Conservation (phyloP, 129 eudicot genomes). For the Oenanthe sinensis region DNA sequence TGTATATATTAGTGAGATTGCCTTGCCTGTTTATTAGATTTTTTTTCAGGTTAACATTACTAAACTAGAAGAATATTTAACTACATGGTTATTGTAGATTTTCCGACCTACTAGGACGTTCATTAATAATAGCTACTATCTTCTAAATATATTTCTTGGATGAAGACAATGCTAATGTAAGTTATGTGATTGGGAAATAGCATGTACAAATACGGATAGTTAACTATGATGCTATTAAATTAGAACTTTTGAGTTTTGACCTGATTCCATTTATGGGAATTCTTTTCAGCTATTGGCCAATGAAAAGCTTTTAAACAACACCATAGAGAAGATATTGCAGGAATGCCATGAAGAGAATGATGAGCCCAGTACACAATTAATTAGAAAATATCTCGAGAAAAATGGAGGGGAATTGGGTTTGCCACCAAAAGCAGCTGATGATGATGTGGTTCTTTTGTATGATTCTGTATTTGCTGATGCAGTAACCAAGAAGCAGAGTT, state of each 20-base stretch:
- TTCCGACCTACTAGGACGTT: not conserved
- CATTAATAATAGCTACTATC: not conserved
- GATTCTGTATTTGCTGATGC: slow-evolving; percentile 1
- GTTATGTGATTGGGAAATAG: not conserved
- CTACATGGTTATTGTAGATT: not conserved
- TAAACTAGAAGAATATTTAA: not conserved
- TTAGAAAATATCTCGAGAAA: not conserved
- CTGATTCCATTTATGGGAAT: not conserved
- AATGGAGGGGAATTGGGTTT: not conserved
- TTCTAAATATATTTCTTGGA: not conserved
- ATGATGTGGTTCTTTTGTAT: slow-evolving; percentile 1
- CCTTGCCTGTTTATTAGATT: not conserved
- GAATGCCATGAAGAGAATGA: not conserved
- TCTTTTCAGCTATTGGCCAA: not conserved
- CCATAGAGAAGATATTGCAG: not conserved
- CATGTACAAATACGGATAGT: not conserved
- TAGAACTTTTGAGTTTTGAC: not conserved
- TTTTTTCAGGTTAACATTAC: not conserved
- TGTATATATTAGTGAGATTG: not conserved
- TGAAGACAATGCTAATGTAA: not conserved
- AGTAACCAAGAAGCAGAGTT: not conserved
- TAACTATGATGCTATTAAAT: not conserved
- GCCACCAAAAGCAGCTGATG: slow-evolving; percentile 3
- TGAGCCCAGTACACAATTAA: not conserved
- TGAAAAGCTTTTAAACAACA: slow-evolving; percentile 2